phyloP scores from a whole-genome alignment of 1,284 basidiomycete species.

The Trichosporon faecale region DNA sequence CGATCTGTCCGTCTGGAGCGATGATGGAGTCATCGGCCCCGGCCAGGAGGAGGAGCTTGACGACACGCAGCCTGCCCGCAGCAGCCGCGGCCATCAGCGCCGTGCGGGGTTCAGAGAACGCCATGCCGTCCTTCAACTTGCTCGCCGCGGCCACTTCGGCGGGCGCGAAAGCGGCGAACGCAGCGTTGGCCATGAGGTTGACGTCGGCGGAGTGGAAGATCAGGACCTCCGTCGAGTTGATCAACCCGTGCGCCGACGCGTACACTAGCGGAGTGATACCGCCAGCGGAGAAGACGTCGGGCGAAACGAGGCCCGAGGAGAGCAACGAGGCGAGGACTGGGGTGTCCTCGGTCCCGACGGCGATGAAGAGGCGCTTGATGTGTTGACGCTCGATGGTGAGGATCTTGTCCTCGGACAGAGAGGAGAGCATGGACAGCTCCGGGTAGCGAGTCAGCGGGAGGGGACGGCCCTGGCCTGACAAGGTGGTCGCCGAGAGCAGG shows the following conservation, averaged over 20 bases:
- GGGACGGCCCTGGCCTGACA: not conserved
- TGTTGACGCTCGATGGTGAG: too few species aligned
- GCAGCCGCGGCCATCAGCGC: constrained; percentile 79
- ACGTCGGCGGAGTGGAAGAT: constrained; percentile 12
- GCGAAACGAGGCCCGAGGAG: constrained; percentile 12
- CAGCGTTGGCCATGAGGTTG: not conserved
- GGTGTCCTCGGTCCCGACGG: not conserved
- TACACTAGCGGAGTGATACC: constrained; percentile 8
- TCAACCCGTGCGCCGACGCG: not conserved
- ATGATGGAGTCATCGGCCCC: constrained; percentile 59
- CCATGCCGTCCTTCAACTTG: not conserved
- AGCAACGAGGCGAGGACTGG: not conserved
- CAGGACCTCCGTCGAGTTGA: constrained; percentile 7
- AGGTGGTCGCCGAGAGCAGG: not conserved
- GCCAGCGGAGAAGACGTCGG: not conserved
- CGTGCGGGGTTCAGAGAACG: constrained; percentile 49
- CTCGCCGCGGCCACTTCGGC: constrained; percentile 13
- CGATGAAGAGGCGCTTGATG: not conserved
- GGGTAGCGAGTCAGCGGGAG: not conserved
- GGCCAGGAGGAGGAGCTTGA: constrained; percentile 60
- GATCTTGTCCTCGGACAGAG: not conserved
- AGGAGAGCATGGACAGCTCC: not conserved
- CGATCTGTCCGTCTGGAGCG: constrained; percentile 21
- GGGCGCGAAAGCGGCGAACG: not conserved
- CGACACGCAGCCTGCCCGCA: constrained; percentile 63